Evolutionary conservation across 202 grass and related monocot genomes (phyloP).

Genomic region (Hordeum pubiflorum): DNA sequence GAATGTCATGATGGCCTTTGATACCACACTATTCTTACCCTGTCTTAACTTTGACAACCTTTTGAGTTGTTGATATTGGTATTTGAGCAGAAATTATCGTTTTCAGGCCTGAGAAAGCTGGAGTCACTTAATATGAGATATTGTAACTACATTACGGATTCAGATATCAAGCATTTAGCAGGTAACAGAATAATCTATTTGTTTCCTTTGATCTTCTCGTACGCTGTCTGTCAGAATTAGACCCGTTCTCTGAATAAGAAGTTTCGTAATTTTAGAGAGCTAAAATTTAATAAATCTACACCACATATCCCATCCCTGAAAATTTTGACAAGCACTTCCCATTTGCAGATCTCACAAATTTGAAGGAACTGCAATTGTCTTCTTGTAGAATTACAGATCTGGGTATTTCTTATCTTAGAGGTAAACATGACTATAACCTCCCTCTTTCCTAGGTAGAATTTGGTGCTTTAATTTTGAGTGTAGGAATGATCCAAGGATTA

Average conservation of each 20-base stretch:
- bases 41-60: neutral
- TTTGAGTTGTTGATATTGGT: neutral
- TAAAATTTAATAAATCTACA: neutral
- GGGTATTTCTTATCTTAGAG: conserved; percentile 74
- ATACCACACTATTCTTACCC: neutral
- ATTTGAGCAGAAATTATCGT: neutral
- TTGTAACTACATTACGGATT: conserved; percentile 68
- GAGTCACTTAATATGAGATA: conserved; percentile 91
- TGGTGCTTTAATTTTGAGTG: neutral
- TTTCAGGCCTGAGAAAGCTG: conserved; percentile 65
- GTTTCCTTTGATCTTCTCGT: neutral
- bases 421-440: conserved; percentile 31
- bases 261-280: neutral
- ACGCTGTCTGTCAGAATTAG: neutral
- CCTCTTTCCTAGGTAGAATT: neutral
- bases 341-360: conserved; percentile 68
- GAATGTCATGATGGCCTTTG: neutral
- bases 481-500: neutral
- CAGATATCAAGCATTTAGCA: conserved; percentile 74
- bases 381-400: conserved; percentile 77
- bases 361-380: conserved; percentile 75
- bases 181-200: conserved; percentile 41
- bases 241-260: neutral
- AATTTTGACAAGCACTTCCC: neutral
- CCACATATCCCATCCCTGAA: neutral